A percentile compares a stretch with the other conserved stretches of the same genome.
Evolutionary conservation across 768 basidiomycete genomes (phyloP).

Genomic region (Mycena haematopus): DNA sequence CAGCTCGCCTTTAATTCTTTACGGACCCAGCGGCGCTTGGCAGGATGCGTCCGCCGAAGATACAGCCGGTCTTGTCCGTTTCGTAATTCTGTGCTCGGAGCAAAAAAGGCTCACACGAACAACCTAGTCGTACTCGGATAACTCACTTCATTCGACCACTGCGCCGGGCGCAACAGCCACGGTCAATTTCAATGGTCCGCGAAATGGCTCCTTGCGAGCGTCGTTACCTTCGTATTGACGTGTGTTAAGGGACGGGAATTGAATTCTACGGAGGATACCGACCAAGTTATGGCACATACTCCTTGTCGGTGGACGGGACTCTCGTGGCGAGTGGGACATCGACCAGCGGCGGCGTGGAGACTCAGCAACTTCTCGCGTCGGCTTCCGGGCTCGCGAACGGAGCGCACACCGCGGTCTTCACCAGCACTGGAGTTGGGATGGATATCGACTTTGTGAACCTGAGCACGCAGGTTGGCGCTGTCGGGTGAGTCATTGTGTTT

Average conservation of each 20-base stretch:
- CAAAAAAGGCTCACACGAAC: background rate
- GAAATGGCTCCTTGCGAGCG: background rate
- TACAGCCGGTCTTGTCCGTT: constrained; percentile 44
- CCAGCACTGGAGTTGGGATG: constrained; percentile 50
- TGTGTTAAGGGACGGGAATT: constrained; percentile 52
- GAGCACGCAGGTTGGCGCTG: constrained; percentile 44
- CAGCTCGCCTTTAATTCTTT: constrained; percentile 59
- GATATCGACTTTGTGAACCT: constrained; percentile 60
- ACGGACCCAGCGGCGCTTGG: constrained; percentile 58
- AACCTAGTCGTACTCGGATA: constrained; percentile 49
- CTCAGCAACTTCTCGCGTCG: constrained; percentile 51
- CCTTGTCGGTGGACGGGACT: constrained; percentile 52
- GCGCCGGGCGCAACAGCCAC: constrained; percentile 55
- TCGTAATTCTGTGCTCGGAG: background rate
- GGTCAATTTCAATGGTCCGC: constrained; percentile 55
- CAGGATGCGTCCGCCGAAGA: constrained; percentile 49
- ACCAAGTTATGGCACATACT: constrained; percentile 54
- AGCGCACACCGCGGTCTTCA: constrained; percentile 54
- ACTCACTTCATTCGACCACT: constrained; percentile 52
- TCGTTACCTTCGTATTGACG: constrained; percentile 1
- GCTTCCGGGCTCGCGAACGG: constrained; percentile 50
- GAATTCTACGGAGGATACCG: constrained; percentile 55
- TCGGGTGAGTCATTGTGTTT: constrained; percentile 40
- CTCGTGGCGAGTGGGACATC: constrained; percentile 44
- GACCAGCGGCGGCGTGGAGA: constrained; percentile 33